Evolutionary conservation across 441 rosid species (phyloP).

Genomic region (Theobroma grandiflorum): DNA sequence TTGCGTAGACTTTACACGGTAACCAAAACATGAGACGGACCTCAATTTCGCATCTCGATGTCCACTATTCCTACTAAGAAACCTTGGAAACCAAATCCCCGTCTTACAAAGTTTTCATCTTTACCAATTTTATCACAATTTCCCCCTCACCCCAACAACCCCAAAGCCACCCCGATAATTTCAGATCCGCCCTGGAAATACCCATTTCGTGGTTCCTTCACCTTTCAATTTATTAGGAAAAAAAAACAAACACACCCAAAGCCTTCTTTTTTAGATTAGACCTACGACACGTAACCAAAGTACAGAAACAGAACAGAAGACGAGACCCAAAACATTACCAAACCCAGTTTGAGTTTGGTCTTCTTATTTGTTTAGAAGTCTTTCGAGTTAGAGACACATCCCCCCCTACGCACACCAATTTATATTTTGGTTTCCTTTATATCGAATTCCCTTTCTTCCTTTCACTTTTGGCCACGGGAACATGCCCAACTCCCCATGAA

Average conservation of each 20-base stretch:
- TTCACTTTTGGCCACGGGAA: slow-evolving; percentile 45
- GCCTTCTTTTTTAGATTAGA: not conserved
- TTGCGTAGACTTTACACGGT: not conserved
- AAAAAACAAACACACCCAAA: not conserved
- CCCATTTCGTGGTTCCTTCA: not conserved
- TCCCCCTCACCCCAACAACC: not conserved
- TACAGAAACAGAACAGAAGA: not conserved
- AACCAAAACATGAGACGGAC: slow-evolving; percentile 9
- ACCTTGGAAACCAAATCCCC: slow-evolving; percentile 9
- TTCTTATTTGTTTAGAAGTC: not conserved
- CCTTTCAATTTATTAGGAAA: not conserved
- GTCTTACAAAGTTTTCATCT: not conserved
- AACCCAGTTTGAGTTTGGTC: slow-evolving; percentile 6
- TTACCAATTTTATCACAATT: slow-evolving; percentile 7
- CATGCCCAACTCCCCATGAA: slow-evolving; percentile 35
- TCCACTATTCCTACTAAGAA: not conserved
- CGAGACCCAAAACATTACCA: slow-evolving; percentile 1
- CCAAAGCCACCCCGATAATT: not conserved
- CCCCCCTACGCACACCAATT: not conserved
- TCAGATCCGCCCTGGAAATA: not conserved
- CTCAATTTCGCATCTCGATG: slow-evolving; percentile 22
- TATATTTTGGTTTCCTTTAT: not conserved
- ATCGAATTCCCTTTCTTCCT: slow-evolving; percentile 22
- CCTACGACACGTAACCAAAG: not conserved
- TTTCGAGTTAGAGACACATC: not conserved